A percentile compares a stretch with the other conserved stretches of the same genome.
These are phyloP conservation scores for Colletotrichum salicis DNA, from an alignment of 2,329 filamentous ascomycete species.

Conservation along the genomic window DNA sequence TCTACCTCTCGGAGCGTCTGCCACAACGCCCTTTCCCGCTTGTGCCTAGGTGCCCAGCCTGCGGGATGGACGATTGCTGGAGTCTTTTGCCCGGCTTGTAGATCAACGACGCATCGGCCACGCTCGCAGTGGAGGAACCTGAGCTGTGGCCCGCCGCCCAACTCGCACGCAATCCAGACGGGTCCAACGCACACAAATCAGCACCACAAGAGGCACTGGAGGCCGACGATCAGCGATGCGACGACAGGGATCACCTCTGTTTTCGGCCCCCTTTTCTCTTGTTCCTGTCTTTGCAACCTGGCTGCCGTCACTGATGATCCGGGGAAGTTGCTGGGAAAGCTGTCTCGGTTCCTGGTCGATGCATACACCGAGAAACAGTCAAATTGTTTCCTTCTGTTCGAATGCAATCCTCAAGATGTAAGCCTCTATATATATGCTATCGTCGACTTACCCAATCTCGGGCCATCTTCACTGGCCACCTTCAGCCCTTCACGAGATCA, in stretches of 20 bases:
- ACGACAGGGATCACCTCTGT: conserved; percentile 29
- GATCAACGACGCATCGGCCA: background rate
- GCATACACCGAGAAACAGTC: background rate
- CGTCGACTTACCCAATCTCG: background rate
- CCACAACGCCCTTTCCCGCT: background rate
- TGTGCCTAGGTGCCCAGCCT: conserved; percentile 19
- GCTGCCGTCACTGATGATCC: conserved; percentile 28
- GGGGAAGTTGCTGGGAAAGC: conserved; percentile 29
- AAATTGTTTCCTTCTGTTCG: background rate
- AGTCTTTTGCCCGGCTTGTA: conserved; percentile 19
- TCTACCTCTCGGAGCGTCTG: background rate
- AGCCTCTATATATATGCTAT: background rate
- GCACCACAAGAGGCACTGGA: background rate
- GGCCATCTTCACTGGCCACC: background rate
- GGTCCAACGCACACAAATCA: background rate
- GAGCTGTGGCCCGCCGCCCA: background rate
- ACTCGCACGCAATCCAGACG: background rate
- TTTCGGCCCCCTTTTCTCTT: conserved; percentile 10
- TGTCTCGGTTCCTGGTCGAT: background rate
- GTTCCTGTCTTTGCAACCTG: conserved; percentile 14
- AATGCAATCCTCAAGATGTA: background rate
- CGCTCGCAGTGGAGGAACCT: background rate
- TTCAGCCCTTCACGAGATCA: background rate
- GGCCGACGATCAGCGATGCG: conserved; percentile 13
- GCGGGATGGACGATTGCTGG: conserved; percentile 20